A percentile compares a stretch with the other conserved stretches of the same genome.
These are phyloP conservation scores for Moesziomyces aphidis DNA, from an alignment of 1,284 basidiomycete species.

Conservation along the genomic window DNA sequence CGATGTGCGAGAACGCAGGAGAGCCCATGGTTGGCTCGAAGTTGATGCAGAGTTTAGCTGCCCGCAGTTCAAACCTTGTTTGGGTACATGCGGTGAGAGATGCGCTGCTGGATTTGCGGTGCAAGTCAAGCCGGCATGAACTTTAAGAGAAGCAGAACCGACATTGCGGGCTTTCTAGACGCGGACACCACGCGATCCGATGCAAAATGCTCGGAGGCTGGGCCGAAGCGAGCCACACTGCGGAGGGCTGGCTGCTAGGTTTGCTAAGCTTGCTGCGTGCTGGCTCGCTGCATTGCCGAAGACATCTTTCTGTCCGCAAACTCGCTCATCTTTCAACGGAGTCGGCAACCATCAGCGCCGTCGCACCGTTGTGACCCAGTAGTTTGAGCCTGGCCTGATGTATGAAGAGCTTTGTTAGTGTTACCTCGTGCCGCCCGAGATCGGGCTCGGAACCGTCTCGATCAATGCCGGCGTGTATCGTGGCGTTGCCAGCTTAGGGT, in stretches of 20 bases:
- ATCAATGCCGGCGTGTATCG: too few relatives aligned
- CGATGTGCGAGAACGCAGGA: neutral
- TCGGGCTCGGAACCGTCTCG: too few relatives aligned
- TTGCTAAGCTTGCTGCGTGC: neutral
- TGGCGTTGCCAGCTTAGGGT: too few relatives aligned
- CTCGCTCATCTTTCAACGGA: too few relatives aligned
- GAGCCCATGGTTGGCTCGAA: neutral
- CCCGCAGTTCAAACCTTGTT: neutral
- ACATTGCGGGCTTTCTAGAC: neutral
- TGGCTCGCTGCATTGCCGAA: neutral
- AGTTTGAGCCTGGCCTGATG: too few relatives aligned
- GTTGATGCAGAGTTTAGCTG: neutral
- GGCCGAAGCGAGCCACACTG: neutral
- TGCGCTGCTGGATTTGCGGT: neutral
- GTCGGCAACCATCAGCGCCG: too few relatives aligned
- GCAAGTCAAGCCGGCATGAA: neutral
- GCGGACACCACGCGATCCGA: neutral
- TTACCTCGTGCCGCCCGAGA: too few relatives aligned
- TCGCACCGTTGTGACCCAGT: too few relatives aligned
- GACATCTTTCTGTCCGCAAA: too few relatives aligned
- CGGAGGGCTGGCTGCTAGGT: neutral
- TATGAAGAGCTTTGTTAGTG: too few relatives aligned
- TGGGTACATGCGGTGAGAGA: neutral
- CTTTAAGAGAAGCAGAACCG: too few relatives aligned
- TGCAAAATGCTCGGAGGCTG: neutral